Percentiles rank a stretch among this genome's conserved stretches.
phyloP scores from a whole-genome alignment of 2,329 filamentous ascomycete species.

The Alternaria sp. region DNA sequence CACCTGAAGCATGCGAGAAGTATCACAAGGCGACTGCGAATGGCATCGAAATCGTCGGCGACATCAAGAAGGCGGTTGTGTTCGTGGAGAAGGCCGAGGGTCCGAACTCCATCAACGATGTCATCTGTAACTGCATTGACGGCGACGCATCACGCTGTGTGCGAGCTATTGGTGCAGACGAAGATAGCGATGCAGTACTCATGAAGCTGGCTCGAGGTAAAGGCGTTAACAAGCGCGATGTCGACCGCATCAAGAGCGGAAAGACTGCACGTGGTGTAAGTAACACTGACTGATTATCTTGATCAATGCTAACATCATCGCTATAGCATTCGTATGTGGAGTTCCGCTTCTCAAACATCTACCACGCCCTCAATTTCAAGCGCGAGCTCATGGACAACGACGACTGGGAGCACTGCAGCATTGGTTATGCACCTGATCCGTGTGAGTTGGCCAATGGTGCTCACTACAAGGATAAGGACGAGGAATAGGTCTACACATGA shows the following conservation, averaged over 20 bases:
- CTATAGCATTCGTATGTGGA: constrained; percentile 53
- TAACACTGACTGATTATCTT: neutral
- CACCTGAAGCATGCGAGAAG: constrained; percentile 40
- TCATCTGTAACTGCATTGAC: constrained; percentile 52
- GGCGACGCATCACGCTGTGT: constrained; percentile 57
- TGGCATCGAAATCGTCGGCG: constrained; percentile 37
- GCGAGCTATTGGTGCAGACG: constrained; percentile 53
- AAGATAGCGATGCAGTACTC: constrained; percentile 50
- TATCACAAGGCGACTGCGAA: constrained; percentile 47
- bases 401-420: constrained; percentile 58
- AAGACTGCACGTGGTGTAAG: constrained; percentile 54
- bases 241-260: constrained; percentile 57
- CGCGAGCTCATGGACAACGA: constrained; percentile 50
- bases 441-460: constrained; percentile 42
- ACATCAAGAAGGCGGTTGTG: constrained; percentile 32
- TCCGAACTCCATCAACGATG: constrained; percentile 49
- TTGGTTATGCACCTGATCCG: constrained; percentile 56
- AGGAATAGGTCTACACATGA: constrained; percentile 5
- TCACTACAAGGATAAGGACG: constrained; percentile 36
- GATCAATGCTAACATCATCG: constrained; percentile 15
- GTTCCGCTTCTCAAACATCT: constrained; percentile 59
- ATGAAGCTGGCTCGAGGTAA: constrained; percentile 50
- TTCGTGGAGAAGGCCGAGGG: constrained; percentile 39
- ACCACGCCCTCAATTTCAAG: constrained; percentile 57
- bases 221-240: constrained; percentile 47